Conservation (phyloP, 495 filamentous ascomycete species). For the Durotheca rogersii region DNA sequence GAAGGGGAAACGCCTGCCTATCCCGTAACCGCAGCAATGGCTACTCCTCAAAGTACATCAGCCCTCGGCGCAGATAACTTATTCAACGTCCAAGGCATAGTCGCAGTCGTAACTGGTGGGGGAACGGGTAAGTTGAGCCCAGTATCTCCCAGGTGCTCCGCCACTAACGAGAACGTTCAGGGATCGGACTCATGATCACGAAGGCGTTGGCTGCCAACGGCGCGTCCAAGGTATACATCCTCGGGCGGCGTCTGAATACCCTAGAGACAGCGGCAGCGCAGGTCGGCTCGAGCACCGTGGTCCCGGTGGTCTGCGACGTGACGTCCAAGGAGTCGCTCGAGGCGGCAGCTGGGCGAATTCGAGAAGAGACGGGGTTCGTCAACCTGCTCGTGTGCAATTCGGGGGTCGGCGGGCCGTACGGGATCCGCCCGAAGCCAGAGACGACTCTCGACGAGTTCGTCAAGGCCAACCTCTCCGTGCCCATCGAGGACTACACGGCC, state of each 20-base stretch:
- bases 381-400: slow-evolving; percentile 70
- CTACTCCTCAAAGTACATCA: slow-evolving; percentile 11
- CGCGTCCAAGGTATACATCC: slow-evolving; percentile 68
- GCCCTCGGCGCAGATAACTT: slow-evolving; percentile 44
- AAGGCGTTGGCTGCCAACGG: slow-evolving; percentile 64
- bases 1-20: too few species aligned
- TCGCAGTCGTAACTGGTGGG: slow-evolving; percentile 65
- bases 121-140: slow-evolving; percentile 51
- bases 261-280: slow-evolving; percentile 52
- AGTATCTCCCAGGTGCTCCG: background rate
- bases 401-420: slow-evolving; percentile 59
- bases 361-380: slow-evolving; percentile 57
- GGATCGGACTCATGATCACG: slow-evolving; percentile 68
- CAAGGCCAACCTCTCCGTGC: slow-evolving; percentile 50
- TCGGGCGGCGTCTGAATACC: slow-evolving; percentile 62
- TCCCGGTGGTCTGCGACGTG: slow-evolving; percentile 65
- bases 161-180: slow-evolving; percentile 36
- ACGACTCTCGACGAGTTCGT: slow-evolving; percentile 54
- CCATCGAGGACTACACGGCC: slow-evolving; percentile 58
- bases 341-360: slow-evolving; percentile 52
- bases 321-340: slow-evolving; percentile 63
- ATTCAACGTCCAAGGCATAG: slow-evolving; percentile 59
- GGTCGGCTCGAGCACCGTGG: slow-evolving; percentile 45
- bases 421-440: slow-evolving; percentile 30
- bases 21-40: too few species aligned